Conservation (phyloP, 805 yeast genomes). For the Candida berthetii region DNA sequence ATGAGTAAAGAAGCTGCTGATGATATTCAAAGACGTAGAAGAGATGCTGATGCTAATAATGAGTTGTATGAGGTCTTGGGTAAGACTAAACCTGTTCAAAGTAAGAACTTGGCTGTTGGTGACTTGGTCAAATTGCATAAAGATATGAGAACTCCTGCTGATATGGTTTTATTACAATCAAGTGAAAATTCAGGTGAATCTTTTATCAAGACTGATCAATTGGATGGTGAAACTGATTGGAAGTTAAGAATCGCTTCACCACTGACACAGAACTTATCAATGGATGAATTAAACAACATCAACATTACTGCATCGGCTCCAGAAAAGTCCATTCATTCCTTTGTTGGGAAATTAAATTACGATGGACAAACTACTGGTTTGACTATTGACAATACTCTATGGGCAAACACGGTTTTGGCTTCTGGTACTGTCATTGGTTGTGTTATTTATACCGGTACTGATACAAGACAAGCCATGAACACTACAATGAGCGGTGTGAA, state of each 20-base stretch:
- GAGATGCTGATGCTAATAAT: slow-evolving; percentile 85
- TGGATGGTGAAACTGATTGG: slow-evolving; percentile 99
- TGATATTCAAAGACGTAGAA: slow-evolving; percentile 82
- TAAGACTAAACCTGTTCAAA: slow-evolving; percentile 34
- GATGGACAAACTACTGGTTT: slow-evolving; percentile 58
- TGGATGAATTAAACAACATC: slow-evolving; percentile 46
- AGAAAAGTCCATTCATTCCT: slow-evolving; percentile 73
- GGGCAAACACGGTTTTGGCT: slow-evolving; percentile 98
- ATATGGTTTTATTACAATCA: slow-evolving; percentile 77
- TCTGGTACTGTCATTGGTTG: slow-evolving; percentile 90
- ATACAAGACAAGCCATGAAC: slow-evolving; percentile 93
- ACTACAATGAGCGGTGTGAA: slow-evolving; percentile 85
- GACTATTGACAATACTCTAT: slow-evolving; percentile 84
- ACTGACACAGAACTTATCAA: slow-evolving; percentile 56
- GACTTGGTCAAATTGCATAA: slow-evolving; percentile 76
- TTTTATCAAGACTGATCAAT: slow-evolving; percentile 93
- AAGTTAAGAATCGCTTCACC: slow-evolving; percentile 77
- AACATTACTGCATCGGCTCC: slow-evolving; percentile 75
- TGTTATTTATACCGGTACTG: slow-evolving; percentile 83
- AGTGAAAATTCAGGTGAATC: slow-evolving; percentile 81
- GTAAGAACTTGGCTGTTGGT: slow-evolving; percentile 74
- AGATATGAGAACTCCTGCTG: slow-evolving; percentile 90
- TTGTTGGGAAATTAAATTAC: slow-evolving; percentile 66
- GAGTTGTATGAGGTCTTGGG: slow-evolving; percentile 73
- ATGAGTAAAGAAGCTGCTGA: slow-evolving; percentile 96